Evolutionary conservation across 2,329 filamentous ascomycete genomes (phyloP).

Genomic region (Pseudogymnoascus pannorum): DNA sequence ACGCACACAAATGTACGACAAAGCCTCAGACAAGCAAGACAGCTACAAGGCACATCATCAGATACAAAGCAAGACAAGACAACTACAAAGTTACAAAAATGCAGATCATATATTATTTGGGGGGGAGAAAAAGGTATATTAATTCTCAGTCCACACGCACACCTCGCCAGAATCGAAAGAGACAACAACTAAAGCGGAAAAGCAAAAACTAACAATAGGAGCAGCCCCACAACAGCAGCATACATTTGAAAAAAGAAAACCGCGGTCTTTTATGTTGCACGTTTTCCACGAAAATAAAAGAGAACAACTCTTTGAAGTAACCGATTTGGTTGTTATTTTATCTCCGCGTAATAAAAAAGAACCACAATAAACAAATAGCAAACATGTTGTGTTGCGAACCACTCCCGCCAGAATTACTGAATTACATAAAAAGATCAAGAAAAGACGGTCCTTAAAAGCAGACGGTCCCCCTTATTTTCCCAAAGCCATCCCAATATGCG

Average conservation of each 20-base stretch:
- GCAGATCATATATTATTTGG: background rate
- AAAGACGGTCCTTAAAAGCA: background rate
- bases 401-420: background rate
- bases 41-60: background rate
- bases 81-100: too few relatives aligned
- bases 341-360: background rate
- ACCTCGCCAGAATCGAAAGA: background rate
- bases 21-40: background rate
- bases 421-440: background rate
- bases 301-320: background rate
- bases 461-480: background rate
- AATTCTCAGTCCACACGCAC: background rate
- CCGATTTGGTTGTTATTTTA: background rate
- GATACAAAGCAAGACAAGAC: too few relatives aligned
- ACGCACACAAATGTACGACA: background rate
- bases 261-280: too few relatives aligned
- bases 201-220: background rate
- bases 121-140: background rate
- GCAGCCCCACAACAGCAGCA: background rate
- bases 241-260: too few relatives aligned
- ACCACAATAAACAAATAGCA: background rate
- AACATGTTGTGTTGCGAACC: background rate
- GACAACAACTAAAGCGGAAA: too few relatives aligned
- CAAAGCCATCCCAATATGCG: constrained; percentile 4
- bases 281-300: too few relatives aligned